Base-by-base conservation (phyloP, 2,329 filamentous ascomycete species). In the Penicillium glabrum region DNA sequence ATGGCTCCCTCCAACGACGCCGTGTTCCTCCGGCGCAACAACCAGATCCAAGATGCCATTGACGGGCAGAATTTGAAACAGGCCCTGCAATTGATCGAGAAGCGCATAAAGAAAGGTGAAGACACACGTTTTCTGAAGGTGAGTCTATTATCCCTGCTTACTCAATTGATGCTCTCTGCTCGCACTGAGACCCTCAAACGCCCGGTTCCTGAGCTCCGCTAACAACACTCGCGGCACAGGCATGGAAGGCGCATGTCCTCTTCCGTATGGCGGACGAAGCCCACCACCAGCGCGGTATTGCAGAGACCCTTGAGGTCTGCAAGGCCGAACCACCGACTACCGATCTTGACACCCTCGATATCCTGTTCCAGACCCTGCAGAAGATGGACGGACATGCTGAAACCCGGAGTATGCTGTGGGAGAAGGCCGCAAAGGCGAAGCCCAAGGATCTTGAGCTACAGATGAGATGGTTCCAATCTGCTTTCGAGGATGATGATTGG, bases 51-150 rank as follows among this genome's bases (percentile, higher is more conserved):
- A 66, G 79, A 80, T 72, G 78, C 77, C 53, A 74, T 80, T 69
- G 74, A 80, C 57, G 73, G 68, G 44, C 74, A 74, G 56, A 80
- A 80, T 60, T 69, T 79, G 64, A 80, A 81, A 62, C 78, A 80
- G 63, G 79, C 79, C 7, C 61, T 81, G 53, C 77, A 80, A 64
- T 67, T 80, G 21, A 79, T 79, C 51, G 78, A 81, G 57, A 81
- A 80, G 61, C 80, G 79, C 51, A 77, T 80, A 61, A 83, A 86
- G 71, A 86, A 86, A 64, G 77, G 77, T 33, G 78, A 81, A 61
- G 71, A 78, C 54, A 77, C 75, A 5, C 65, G 70, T 4, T 77
- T 77, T 57, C 56, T 79, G 31, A 74, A 67, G 62, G 76, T 75
- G 53, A 59, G 71, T 64, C 24, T 11, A 19, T 13, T 43, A 27